Evolutionary conservation across 2,329 filamentous ascomycete genomes (phyloP), one percentile per base, ranked within the genome.

Genomic region (Dactylonectria estremocensis): DNA sequence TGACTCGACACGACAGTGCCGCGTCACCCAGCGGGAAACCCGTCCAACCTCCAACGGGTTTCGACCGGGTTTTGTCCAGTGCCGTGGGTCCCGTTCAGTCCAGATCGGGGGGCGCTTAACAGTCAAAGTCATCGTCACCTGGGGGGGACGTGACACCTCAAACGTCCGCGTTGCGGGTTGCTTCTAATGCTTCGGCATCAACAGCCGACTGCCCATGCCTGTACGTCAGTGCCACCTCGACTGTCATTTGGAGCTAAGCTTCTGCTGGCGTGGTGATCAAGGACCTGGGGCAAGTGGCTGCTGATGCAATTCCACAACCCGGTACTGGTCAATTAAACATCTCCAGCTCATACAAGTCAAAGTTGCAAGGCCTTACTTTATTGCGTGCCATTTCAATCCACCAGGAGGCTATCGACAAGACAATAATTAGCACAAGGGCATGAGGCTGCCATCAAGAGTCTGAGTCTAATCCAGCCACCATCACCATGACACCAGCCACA

Each of bases 1-100:
- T 65, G 62, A 65, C 37, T 58, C 9, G 31, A 60, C 62, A 65
- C 62, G 62, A 57, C 62, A 65, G 55, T 60, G 62, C 62, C 62
- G 62, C 62, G 62, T 65, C 55, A 65, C 55, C 60, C 49, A 35
- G 31, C 24, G 31, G 50, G 31, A 53, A 18, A 28, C 9, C 31
- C 31, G 31, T 35, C 24, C 24, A 28, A 28, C 24, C 24, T 28
- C 24, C n/a, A 37, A 31, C 37, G 13, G n/a, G n/a, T 18, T 31
- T 7, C n/a, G 50, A 8, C 35, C 55, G 49, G 50, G 50, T 45
- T 49, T n/a, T 50, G 62, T 65, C 49, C 55, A 35, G 52, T 50
- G 35, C 28, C 35, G 20, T 28, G 33, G 31, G 35, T 61, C 46
- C 13, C 18, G 8, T 24, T 33, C 2, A 24, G 9, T 13, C 20